These are phyloP conservation scores for Hericium coralloides DNA, from an alignment of 768 basidiomycete genomes.

Conservation along the genomic window DNA sequence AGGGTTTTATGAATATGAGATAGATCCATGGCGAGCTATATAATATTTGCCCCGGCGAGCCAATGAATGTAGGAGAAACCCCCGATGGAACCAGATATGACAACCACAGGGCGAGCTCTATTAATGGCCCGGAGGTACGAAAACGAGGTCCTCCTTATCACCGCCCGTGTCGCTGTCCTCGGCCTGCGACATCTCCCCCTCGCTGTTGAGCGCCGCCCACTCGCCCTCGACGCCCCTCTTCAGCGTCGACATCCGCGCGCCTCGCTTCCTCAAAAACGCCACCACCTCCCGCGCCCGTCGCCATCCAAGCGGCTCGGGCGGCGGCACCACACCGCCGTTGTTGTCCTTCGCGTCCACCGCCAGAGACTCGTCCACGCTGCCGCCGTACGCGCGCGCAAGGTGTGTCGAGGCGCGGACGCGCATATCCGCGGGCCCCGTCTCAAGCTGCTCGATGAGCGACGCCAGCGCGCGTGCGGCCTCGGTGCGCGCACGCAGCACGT, in stretches of 20 bases:
- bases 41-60: too few relatives aligned
- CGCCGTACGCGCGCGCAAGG: conserved; percentile 36
- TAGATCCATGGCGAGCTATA: too few relatives aligned
- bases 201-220: conserved; percentile 66
- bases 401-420: conserved; percentile 43
- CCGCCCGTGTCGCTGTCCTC: conserved; percentile 6
- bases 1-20: too few relatives aligned
- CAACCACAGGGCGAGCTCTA: too few relatives aligned
- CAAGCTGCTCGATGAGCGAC: conserved; percentile 60
- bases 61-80: too few relatives aligned
- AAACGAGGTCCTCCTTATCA: not conserved
- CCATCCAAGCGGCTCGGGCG: conserved; percentile 34
- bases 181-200: conserved; percentile 33
- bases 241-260: conserved; percentile 58
- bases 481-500: conserved; percentile 80
- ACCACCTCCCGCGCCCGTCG: conserved; percentile 67
- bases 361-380: conserved; percentile 23
- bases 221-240: conserved; percentile 43
- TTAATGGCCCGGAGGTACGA: not conserved
- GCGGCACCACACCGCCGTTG: conserved; percentile 18
- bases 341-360: conserved; percentile 17
- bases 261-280: conserved; percentile 54
- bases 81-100: too few relatives aligned
- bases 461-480: conserved; percentile 75
- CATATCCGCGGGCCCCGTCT: conserved; percentile 29